A percentile compares a stretch with the other conserved stretches of the same genome.
These are phyloP conservation scores for Lotus japonicus DNA, from an alignment of 306 rosid genomes.

Conservation along the genomic window DNA sequence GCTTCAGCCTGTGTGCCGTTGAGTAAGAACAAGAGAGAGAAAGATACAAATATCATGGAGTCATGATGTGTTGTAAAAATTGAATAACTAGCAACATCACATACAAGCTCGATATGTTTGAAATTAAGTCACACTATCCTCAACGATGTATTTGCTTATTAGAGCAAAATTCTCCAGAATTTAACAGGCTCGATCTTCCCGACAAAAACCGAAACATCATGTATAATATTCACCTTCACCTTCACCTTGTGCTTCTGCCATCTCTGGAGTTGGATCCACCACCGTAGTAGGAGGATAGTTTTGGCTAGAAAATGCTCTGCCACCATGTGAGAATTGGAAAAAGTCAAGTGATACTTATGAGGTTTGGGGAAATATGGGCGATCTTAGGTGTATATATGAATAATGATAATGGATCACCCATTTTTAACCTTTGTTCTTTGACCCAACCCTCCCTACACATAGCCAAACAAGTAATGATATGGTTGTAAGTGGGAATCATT, in stretches of 20 bases:
- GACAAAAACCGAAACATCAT: too few relatives aligned
- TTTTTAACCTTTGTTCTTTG: constrained; percentile 26
- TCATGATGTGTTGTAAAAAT: too few relatives aligned
- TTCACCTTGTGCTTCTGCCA: constrained; percentile 16
- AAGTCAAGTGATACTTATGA: constrained; percentile 7
- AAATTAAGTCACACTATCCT: too few relatives aligned
- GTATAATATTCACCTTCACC: too few relatives aligned
- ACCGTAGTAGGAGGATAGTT: constrained; percentile 6
- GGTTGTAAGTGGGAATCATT: constrained; percentile 14
- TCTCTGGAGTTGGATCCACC: constrained; percentile 32
- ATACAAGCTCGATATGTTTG: too few relatives aligned
- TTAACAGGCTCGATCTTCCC: too few relatives aligned
- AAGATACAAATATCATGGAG: constrained; percentile 13
- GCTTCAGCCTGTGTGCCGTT: constrained; percentile 60
- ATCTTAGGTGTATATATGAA: too few relatives aligned
- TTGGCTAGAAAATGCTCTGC: background rate
- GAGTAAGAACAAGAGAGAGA: background rate
- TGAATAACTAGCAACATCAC: too few relatives aligned
- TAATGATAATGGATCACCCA: constrained; percentile 19
- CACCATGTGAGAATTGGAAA: constrained; percentile 9
- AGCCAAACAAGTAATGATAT: constrained; percentile 39
- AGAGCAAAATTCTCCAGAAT: too few relatives aligned
- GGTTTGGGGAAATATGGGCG: constrained; percentile 6
- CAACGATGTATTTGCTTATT: too few relatives aligned
- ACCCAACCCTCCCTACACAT: constrained; percentile 18